Conservation (phyloP, 2,329 filamentous ascomycete species). For the Diplodia sapinea region DNA sequence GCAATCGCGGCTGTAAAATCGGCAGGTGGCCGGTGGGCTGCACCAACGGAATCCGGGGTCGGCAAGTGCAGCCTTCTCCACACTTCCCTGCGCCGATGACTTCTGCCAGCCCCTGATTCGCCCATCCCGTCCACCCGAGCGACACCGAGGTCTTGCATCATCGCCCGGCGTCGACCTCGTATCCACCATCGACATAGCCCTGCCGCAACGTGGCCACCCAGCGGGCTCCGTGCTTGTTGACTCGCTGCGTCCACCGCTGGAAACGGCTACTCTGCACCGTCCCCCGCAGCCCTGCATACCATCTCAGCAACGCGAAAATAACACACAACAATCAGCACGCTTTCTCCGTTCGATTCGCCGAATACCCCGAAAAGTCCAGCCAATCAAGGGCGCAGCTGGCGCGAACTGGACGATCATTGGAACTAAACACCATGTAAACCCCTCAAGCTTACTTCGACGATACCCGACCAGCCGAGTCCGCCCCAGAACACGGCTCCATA, state of each 20-base stretch:
- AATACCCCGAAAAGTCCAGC: slow-evolving; percentile 22
- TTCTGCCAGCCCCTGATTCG: slow-evolving; percentile 1
- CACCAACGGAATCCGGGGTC: slow-evolving; percentile 22
- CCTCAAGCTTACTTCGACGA: neutral
- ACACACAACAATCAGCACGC: no score
- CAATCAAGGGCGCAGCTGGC: neutral
- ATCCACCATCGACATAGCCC: no score
- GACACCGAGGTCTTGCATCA: neutral
- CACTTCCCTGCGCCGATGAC: slow-evolving; percentile 1
- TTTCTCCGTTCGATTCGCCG: neutral
- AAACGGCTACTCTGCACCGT: neutral
- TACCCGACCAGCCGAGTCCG: neutral
- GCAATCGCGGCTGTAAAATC: slow-evolving; percentile 8
- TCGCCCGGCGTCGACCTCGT: neutral
- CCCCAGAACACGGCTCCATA: neutral
- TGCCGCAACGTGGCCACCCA: no score
- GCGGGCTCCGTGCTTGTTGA: neutral
- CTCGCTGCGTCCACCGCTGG: neutral
- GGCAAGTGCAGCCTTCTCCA: slow-evolving; percentile 20
- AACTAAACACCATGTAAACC: slow-evolving; percentile 17
- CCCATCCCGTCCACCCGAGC: neutral
- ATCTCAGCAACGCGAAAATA: no score
- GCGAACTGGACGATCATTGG: neutral
- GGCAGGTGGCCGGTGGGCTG: slow-evolving; percentile 1
- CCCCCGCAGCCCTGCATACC: no score